Evolutionary conservation across 148 eudicot species (phyloP), one percentile per base, ranked within the genome.

Genomic region (Silene conica): DNA sequence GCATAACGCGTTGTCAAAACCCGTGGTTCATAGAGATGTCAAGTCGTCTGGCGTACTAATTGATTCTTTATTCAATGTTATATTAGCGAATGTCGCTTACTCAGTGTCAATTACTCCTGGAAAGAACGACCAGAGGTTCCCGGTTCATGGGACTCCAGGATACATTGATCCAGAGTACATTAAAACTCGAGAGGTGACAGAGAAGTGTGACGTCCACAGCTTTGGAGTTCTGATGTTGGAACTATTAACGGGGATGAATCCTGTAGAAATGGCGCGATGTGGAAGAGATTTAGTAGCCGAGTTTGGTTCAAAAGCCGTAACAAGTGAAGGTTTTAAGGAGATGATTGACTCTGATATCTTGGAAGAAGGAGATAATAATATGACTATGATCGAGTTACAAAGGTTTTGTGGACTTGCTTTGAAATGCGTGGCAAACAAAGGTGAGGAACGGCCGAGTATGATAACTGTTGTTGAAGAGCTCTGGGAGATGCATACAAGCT

Each of bases 1-100:
- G 71, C 86, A 83, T 74, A 77, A 74, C 15, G 83, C 82, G 11
- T 50, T 81, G 8, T 38, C 70, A 3, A 67, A 69, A 16, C 83
- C 81, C 12, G 56, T 80, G 0, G 68, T 77, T 21, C 86, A 80
- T 25, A 75, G 86, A 12, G 74, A 83, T 69, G 72, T 83, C 7
- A 78, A 74, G 63, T 74, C 86, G 5, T 0, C 56, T 14, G 38
- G 64, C 61, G 41, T 80, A 50, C 72, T 74, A n/a, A 9, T 66
- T 23, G 81, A 80, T 43, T 74, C 81, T 1, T 77, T 71, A 19
- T 57, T 69, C 34, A 11, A 34, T 18, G 76, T 76, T 5, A 73
- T 73, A 20, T 38, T 83, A 10, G 31, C 78, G 10, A 78, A 75
- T 34, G 73, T 82, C 16, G 80, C 72, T 18, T 0, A 71, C 12